Evolutionary conservation across 805 yeast species (phyloP).

Genomic region (Ogataea haglerorum): DNA sequence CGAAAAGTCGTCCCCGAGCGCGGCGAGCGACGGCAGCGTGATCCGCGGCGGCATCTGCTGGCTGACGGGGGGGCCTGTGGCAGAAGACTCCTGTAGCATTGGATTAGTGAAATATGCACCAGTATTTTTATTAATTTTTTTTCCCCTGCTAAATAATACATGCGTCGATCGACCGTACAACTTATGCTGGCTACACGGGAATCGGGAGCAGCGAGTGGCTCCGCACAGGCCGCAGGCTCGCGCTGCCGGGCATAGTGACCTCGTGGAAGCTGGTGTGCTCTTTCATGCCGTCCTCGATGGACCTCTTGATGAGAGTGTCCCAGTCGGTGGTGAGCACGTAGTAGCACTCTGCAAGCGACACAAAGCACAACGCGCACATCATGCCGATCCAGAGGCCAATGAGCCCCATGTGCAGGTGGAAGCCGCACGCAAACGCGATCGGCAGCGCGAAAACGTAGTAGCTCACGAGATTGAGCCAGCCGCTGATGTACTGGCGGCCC

Average conservation of each 20-base stretch:
- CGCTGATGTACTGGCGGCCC: constrained; percentile 67
- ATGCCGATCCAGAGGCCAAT: constrained; percentile 66
- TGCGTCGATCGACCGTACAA: not conserved
- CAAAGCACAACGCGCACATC: constrained; percentile 49
- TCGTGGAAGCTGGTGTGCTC: constrained; percentile 13
- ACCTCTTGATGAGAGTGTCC: constrained; percentile 29
- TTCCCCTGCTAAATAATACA: not conserved
- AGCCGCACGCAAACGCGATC: constrained; percentile 51
- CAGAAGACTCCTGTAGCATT: constrained; percentile 5
- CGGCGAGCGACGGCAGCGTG: constrained; percentile 16
- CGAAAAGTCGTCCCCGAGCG: constrained; percentile 15
- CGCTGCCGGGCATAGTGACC: constrained; percentile 9
- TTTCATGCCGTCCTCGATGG: constrained; percentile 29
- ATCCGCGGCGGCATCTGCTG: constrained; percentile 5
- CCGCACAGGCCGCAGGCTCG: constrained; percentile 9
- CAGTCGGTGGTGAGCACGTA: constrained; percentile 30
- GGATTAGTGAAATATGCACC: not conserved
- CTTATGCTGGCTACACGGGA: constrained; percentile 2
- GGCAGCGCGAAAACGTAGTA: constrained; percentile 66
- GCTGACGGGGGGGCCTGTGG: constrained; percentile 1
- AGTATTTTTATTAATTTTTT: not conserved
- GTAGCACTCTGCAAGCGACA: constrained; percentile 43
- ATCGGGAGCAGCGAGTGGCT: constrained; percentile 11
- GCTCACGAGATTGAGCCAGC: constrained; percentile 52
- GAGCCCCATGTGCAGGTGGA: constrained; percentile 46